Base-by-base conservation (phyloP, 768 basidiomycete species). In the Pisolithus marmoratus region DNA sequence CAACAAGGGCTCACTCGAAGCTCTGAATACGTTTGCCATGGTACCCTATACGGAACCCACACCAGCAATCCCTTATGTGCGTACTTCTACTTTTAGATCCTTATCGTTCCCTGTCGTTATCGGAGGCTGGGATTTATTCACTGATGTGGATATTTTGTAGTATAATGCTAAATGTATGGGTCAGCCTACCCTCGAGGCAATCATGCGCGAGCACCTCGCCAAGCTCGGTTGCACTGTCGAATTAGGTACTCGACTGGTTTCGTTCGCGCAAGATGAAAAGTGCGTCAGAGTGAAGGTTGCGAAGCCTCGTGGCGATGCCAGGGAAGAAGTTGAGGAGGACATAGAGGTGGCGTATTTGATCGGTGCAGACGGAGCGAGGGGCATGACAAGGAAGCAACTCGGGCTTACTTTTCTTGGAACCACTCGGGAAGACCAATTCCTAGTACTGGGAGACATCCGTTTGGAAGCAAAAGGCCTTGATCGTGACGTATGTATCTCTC, bases 391-490 rank as follows among this genome's bases (percentile, higher is more conserved):
- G 19, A 74, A 73, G 51, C 57, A 62, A 37, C 65, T 76, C 4
- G 76, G 74, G 0, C 54, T 79, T 8, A 58, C 62, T 0, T 79
- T 79, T 53, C 52, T 71, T 1, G 77, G 77, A 0, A 68, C 77
- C 53, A 74, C 70, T 0, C 58, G 51, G 9, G 56, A 68, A 3
- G 60, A 59, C 6, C 55, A 70, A 20, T 22, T 48, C 2, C 41
- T 63, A 2, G 48, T 73, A 0, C 60, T 68, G 7, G 76, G 68
- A 1, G 74, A 80, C 51, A 64, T 78, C 24, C 54, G 67, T 24
- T 38, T 74, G 14, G 49, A 52, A 8, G 23, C 46, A 0, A 66
- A 72, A 29, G 69, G 67, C 0, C 4, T 73, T 2, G 63, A 64
- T 34, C 54, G 59, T 27, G 52, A 58, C 7, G 70, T 72, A 51